Evolutionary conservation across 164 flowering plant species (phyloP).

Genomic region (Warburgia ugandensis): DNA sequence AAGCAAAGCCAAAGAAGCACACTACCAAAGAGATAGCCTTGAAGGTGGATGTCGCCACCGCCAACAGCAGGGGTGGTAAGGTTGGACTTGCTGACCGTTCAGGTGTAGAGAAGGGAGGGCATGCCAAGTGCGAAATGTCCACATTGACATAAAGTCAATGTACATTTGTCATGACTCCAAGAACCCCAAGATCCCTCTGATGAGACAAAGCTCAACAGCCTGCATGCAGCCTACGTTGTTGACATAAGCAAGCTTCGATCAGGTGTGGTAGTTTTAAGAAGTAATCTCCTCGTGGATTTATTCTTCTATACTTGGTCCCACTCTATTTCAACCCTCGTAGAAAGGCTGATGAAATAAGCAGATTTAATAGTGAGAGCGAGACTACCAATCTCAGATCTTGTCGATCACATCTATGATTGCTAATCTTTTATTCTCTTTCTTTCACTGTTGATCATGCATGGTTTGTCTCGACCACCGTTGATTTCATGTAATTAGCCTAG

Average conservation of each 20-base stretch:
- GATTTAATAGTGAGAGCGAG: too few relatives aligned
- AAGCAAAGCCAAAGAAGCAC: slow-evolving; percentile 74
- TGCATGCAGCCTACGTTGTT: slow-evolving; percentile 24
- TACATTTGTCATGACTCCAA: slow-evolving; percentile 57
- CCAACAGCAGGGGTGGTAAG: slow-evolving; percentile 65
- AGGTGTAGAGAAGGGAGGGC: slow-evolving; percentile 48
- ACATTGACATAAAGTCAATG: slow-evolving; percentile 49
- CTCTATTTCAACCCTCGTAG: too few relatives aligned
- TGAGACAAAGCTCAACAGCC: slow-evolving; percentile 41
- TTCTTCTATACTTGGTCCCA: too few relatives aligned
- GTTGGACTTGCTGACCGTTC: slow-evolving; percentile 44
- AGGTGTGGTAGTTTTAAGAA: slow-evolving; percentile 34
- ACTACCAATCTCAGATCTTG: too few relatives aligned
- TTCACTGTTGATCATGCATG: too few relatives aligned
- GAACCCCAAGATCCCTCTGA: slow-evolving; percentile 59
- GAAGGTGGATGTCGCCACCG: slow-evolving; percentile 52
- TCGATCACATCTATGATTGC: too few relatives aligned
- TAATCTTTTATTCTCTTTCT: too few relatives aligned
- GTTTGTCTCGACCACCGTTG: too few relatives aligned
- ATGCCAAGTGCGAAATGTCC: slow-evolving; percentile 61
- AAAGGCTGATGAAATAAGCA: too few relatives aligned
- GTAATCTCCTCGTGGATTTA: slow-evolving; percentile 11
- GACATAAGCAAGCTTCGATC: slow-evolving; percentile 36
- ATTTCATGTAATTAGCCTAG: too few relatives aligned
- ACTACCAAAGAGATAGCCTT: slow-evolving; percentile 39